Percentiles rank a stretch among this genome's conserved stretches.
Conservation (phyloP, 805 yeast genomes). For the Zygosaccharomyces pseudorouxii region DNA sequence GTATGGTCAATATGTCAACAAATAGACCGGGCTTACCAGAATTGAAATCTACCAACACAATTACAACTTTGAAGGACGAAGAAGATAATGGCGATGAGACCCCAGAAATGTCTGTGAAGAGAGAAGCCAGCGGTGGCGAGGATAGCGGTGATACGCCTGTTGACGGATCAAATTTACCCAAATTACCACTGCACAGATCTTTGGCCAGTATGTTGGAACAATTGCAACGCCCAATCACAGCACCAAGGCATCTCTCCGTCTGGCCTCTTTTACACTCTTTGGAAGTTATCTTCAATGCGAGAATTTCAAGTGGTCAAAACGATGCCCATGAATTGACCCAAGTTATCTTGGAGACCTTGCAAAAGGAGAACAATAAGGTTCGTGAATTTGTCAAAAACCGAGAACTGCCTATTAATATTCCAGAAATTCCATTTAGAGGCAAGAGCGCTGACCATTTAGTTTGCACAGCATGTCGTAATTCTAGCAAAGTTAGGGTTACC, state of each 20-base stretch:
- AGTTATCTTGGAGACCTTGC: constrained; percentile 70
- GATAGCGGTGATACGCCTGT: constrained; percentile 3
- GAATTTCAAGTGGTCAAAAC: constrained; percentile 77
- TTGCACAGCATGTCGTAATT: constrained; percentile 62
- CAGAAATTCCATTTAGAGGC: constrained; percentile 73
- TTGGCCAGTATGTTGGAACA: constrained; percentile 48
- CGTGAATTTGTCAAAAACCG: constrained; percentile 31
- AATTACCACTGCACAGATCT: constrained; percentile 53
- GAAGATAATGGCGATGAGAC: constrained; percentile 8
- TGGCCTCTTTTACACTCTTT: constrained; percentile 74
- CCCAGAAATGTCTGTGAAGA: constrained; percentile 8
- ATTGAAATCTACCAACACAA: constrained; percentile 14
- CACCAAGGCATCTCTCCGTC: constrained; percentile 56
- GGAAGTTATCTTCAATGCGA: constrained; percentile 67
- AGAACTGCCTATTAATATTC: constrained; percentile 34
- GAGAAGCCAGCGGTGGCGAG: not conserved
- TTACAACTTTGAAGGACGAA: constrained; percentile 12
- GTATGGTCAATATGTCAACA: constrained; percentile 7
- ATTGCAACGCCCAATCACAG: constrained; percentile 57
- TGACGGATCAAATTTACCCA: constrained; percentile 30
- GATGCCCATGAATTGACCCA: constrained; percentile 94
- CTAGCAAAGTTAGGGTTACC: constrained; percentile 53
- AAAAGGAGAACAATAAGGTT: constrained; percentile 53
- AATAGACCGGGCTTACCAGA: constrained; percentile 8
- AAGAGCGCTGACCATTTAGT: constrained; percentile 58